Conservation (phyloP, 1,139 yeast genomes). For the Nakaseomyces sp. region DNA sequence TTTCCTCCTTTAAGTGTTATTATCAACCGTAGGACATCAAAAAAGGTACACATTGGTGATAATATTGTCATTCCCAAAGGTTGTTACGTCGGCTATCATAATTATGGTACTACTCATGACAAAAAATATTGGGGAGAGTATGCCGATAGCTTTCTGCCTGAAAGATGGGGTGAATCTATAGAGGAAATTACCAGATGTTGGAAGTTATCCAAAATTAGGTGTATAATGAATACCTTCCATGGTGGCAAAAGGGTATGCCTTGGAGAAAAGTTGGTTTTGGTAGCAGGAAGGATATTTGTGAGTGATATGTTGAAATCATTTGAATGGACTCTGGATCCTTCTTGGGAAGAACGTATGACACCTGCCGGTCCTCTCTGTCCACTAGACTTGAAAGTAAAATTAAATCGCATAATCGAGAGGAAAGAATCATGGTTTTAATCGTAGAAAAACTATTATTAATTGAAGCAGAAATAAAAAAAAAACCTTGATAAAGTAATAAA, state of each 20-base stretch:
- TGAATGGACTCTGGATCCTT: constrained; percentile 34
- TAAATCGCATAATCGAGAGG: constrained; percentile 7
- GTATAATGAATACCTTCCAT: constrained; percentile 47
- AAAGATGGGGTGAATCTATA: constrained; percentile 45
- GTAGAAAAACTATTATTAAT: background rate
- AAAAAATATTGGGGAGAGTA: constrained; percentile 42
- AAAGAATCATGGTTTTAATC: too few relatives aligned
- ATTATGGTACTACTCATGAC: constrained; percentile 49
- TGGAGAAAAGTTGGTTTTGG: constrained; percentile 51
- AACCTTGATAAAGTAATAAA: background rate
- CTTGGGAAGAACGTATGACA: constrained; percentile 46
- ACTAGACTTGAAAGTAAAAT: constrained; percentile 22
- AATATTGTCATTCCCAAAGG: constrained; percentile 44
- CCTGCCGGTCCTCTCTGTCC: constrained; percentile 41
- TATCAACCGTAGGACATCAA: constrained; percentile 42
- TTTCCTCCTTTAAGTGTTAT: constrained; percentile 54
- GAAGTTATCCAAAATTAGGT: constrained; percentile 38
- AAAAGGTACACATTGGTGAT: constrained; percentile 35
- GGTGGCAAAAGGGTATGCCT: constrained; percentile 56
- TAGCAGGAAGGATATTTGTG: constrained; percentile 38
- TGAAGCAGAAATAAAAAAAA: background rate
- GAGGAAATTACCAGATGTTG: constrained; percentile 37
- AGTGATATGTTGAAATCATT: constrained; percentile 34
- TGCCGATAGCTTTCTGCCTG: constrained; percentile 43
- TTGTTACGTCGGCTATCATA: constrained; percentile 49